Evolutionary conservation across 306 rosid species (phyloP).

Genomic region (Vigna reflexopilosa): DNA sequence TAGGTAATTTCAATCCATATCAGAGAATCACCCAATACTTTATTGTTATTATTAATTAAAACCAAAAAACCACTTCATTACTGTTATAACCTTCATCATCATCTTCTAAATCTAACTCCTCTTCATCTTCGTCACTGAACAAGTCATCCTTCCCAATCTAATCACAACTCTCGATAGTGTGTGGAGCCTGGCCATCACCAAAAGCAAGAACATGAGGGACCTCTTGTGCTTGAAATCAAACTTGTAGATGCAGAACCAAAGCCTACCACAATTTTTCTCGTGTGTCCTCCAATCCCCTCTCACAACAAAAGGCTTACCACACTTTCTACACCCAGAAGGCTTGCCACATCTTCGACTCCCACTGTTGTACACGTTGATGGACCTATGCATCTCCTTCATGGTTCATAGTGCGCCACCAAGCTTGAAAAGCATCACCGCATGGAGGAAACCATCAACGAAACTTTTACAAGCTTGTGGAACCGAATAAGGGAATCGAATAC

Average conservation of each 20-base stretch:
- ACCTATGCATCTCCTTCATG: too few species aligned
- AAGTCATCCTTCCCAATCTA: constrained; percentile 50
- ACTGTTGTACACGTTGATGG: too few species aligned
- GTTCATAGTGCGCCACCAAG: too few species aligned
- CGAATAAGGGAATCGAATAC: too few species aligned
- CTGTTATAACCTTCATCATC: constrained; percentile 25
- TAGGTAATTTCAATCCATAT: not conserved
- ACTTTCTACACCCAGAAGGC: constrained; percentile 85
- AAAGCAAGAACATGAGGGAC: constrained; percentile 81
- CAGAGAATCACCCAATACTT: not conserved
- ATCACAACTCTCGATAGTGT: constrained; percentile 60
- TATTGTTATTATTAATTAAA: constrained; percentile 23
- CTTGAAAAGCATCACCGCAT: too few species aligned
- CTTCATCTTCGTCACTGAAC: constrained; percentile 43
- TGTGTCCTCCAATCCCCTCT: constrained; percentile 86
- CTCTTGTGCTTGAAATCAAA: constrained; percentile 96
- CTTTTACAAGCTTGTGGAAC: too few species aligned
- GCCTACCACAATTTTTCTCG: constrained; percentile 53
- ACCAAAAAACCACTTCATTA: constrained; percentile 36
- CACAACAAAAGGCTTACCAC: constrained; percentile 82
- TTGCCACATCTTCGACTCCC: constrained; percentile 30
- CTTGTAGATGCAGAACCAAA: constrained; percentile 95
- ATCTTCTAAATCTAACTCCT: constrained; percentile 34
- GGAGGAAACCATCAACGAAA: too few species aligned
- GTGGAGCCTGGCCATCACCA: constrained; percentile 82